A percentile compares a stretch with the other conserved stretches of the same genome.
Conservation (phyloP, 225 moss, liverwort and hornwort species). For the Ulota crispa region DNA sequence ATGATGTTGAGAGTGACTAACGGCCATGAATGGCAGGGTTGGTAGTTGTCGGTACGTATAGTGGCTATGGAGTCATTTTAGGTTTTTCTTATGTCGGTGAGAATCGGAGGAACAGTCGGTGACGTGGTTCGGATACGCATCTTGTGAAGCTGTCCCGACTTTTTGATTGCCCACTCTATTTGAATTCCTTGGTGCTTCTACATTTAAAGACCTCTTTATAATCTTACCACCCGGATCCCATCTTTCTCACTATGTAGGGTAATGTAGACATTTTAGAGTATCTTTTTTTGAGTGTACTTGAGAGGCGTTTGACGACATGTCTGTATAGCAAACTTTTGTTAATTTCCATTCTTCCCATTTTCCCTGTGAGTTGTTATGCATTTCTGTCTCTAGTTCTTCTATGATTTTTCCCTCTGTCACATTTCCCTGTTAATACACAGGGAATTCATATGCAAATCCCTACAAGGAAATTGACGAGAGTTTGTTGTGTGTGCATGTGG, state of each 20-base stretch:
- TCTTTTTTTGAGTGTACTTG: neutral
- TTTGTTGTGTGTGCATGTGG: neutral
- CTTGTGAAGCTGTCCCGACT: neutral
- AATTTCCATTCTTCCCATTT: too few relatives aligned
- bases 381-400: too few relatives aligned
- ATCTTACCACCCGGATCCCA: neutral
- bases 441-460: too few relatives aligned
- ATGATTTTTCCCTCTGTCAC: too few relatives aligned
- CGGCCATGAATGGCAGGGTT: neutral
- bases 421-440: too few relatives aligned
- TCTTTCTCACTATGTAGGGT: neutral
- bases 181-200: neutral
- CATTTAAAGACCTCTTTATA: neutral
- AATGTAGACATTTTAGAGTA: neutral
- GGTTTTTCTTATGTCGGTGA: neutral
- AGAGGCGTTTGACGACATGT: neutral
- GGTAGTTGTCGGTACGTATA: neutral
- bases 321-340: neutral
- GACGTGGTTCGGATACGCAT: neutral
- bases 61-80: neutral
- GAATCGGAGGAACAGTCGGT: neutral
- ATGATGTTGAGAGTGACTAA: neutral
- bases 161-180: neutral
- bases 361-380: too few relatives aligned
- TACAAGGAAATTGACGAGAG: too few relatives aligned